Evolutionary conservation across 2,329 filamentous ascomycete species (phyloP), one percentile per base, ranked within the genome.

Genomic region (Hymenoscyphus occultus): DNA sequence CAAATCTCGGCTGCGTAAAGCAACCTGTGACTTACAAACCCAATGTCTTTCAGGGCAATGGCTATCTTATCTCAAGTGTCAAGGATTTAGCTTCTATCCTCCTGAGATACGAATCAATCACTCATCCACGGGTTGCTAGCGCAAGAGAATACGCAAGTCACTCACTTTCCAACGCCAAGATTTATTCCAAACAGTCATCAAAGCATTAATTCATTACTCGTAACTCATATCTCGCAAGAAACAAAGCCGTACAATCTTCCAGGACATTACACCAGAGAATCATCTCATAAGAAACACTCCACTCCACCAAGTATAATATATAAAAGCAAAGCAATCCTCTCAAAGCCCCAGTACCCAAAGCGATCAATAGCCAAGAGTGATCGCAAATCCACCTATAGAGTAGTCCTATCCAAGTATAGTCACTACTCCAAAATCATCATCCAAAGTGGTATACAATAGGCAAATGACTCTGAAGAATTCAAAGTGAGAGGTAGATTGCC

Each of bases 161-260:
- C 28, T 28, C 28, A 28, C 28, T 28, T 28, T 28, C 28, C 28
- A 28, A 3, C 28, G 28, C 28, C 2, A 28, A 28, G 28, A 28
- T 28, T 28, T 28, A 2, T 28, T 28, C 28, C 28, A 45, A n/a
- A 45, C 42, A 45, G 28, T n/a, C 14, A 48, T 6, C 45, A 48
- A 48, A 22, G 19, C 45, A 22, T 45, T 56, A 65, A 42, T 45
- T 60, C 39, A 60, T 56, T 42, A 59, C 59, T 61, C 58, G 56
- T 54, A 54, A 60, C 60, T 65, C 39, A 66, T 65, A 56, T 61
- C 60, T 59, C 35, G 59, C 28, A 35, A 35, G 32, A 63, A 65
- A 31, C 60, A 48, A 48, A n/a, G 2, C 4, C 45, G 9, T 48
- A 22, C 45, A 48, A 48, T 48, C 9, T 48, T n/a, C n/a, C 16